Evolutionary conservation across 169 alveolate genomes (phyloP).

Genomic region (Plasmodium malariae): DNA sequence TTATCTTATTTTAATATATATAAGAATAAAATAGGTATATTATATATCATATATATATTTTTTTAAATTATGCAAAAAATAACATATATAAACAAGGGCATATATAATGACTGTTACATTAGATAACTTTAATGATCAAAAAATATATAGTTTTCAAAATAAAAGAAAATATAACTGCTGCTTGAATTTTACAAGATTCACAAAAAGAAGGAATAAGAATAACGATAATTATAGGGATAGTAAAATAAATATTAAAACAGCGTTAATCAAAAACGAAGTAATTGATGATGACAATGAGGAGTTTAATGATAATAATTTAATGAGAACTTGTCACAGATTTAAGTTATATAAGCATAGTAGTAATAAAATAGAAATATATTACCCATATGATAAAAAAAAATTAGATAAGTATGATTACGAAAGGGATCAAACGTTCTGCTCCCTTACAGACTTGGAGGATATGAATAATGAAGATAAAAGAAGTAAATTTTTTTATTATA

Average conservation of each 20-base stretch:
- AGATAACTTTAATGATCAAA: slow-evolving; percentile 36
- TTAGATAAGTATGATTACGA: slow-evolving; percentile 53
- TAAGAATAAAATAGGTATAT: slow-evolving; percentile 28
- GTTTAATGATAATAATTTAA: slow-evolving; percentile 34
- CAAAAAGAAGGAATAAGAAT: slow-evolving; percentile 36
- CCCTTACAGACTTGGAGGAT: slow-evolving; percentile 58
- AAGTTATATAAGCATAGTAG: slow-evolving; percentile 15
- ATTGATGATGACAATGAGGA: slow-evolving; percentile 74
- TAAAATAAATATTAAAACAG: slow-evolving; percentile 80
- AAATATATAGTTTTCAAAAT: slow-evolving; percentile 33
- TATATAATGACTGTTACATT: slow-evolving; percentile 69
- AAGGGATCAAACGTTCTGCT: slow-evolving; percentile 58
- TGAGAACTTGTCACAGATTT: slow-evolving; percentile 56
- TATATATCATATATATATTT: slow-evolving; percentile 1
- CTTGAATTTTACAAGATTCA: slow-evolving; percentile 47
- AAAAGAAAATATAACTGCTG: slow-evolving; percentile 70
- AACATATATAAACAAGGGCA: slow-evolving; percentile 14
- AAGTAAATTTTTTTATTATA: slow-evolving; percentile 56
- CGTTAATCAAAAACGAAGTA: slow-evolving; percentile 79
- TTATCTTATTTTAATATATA: slow-evolving; percentile 12
- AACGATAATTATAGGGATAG: slow-evolving; percentile 69
- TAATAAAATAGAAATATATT: slow-evolving; percentile 15
- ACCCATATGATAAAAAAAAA: slow-evolving; percentile 39
- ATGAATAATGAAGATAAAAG: slow-evolving; percentile 33
- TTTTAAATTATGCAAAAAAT: slow-evolving; percentile 15